phyloP scores from a whole-genome alignment of 768 basidiomycete species.

The Amanita inopinata region DNA sequence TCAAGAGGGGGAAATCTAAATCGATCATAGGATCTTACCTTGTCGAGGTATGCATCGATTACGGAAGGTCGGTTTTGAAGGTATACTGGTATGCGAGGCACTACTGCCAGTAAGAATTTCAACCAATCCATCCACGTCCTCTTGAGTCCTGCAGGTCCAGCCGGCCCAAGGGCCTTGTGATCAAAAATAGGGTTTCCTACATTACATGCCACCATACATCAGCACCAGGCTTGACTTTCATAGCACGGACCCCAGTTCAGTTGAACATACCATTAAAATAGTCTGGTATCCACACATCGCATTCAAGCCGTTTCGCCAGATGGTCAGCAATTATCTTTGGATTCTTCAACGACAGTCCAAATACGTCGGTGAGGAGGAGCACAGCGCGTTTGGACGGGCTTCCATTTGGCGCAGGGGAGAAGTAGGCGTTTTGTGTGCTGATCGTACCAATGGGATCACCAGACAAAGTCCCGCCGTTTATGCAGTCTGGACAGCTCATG shows the following conservation, averaged over 20 bases:
- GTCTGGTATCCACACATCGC: constrained; percentile 60
- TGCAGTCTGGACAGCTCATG: constrained; percentile 28
- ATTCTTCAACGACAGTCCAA: constrained; percentile 43
- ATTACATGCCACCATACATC: too few relatives aligned
- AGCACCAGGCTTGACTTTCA: constrained; percentile 4
- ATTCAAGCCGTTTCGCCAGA: constrained; percentile 34
- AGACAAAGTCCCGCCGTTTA: constrained; percentile 30
- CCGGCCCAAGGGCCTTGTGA: constrained; percentile 17
- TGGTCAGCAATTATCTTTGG: constrained; percentile 49
- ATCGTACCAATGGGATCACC: constrained; percentile 37
- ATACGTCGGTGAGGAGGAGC: constrained; percentile 46
- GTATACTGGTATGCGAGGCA: constrained; percentile 20
- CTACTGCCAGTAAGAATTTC: constrained; percentile 16
- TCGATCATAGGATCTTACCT: constrained; percentile 16
- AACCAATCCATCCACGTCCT: constrained; percentile 19
- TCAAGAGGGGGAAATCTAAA: constrained; percentile 5
- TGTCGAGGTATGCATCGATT: constrained; percentile 21
- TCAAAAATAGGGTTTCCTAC: constrained; percentile 23
- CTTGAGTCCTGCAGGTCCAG: constrained; percentile 25
- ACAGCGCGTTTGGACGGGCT: constrained; percentile 30
- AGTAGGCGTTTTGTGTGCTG: constrained; percentile 33
- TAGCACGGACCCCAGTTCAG: not conserved
- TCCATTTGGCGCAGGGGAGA: constrained; percentile 22
- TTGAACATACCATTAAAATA: constrained; percentile 37
- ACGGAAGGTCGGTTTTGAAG: constrained; percentile 24